These are phyloP conservation scores for Penicillium ucsense DNA, from an alignment of 495 filamentous ascomycete genomes.

Conservation along the genomic window DNA sequence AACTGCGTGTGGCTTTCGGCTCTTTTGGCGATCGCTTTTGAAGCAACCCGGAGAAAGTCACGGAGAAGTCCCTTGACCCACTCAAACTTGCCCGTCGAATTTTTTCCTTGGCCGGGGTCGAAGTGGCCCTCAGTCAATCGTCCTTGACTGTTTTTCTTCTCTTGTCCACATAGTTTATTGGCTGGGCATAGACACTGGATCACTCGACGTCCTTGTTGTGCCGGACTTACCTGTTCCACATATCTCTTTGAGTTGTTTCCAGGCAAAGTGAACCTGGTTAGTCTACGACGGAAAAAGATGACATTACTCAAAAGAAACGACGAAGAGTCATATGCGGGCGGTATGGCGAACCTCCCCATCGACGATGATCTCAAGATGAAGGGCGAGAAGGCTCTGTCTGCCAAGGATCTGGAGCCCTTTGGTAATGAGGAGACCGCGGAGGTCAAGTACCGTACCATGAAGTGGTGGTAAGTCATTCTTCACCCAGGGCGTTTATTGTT, in stretches of 20 bases:
- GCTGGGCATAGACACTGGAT: not conserved
- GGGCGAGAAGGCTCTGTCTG: constrained; percentile 8
- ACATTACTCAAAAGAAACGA: constrained; percentile 10
- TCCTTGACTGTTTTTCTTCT: constrained; percentile 1
- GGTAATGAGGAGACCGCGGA: constrained; percentile 32
- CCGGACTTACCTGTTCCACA: no score
- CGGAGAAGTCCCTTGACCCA: constrained; percentile 8
- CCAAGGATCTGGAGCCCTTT: constrained; percentile 27
- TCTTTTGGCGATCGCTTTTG: no score
- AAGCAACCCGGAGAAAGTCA: no score
- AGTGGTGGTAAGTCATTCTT: constrained; percentile 29
- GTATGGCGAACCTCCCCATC: constrained; percentile 1
- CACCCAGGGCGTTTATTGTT: no score
- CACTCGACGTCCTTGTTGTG: no score
- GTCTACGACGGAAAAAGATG: not conserved
- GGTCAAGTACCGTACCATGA: constrained; percentile 36
- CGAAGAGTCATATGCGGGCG: constrained; percentile 10
- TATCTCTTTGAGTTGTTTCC: no score
- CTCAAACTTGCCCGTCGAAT: constrained; percentile 5
- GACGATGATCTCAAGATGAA: constrained; percentile 9
- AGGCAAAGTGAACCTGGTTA: no score
- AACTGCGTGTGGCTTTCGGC: no score
- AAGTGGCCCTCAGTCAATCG: constrained; percentile 5
- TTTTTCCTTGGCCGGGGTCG: constrained; percentile 13
- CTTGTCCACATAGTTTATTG: constrained; percentile 1